These are phyloP conservation scores for Iberis pinnata DNA, from an alignment of 345 rosid species.

Conservation along the genomic window DNA sequence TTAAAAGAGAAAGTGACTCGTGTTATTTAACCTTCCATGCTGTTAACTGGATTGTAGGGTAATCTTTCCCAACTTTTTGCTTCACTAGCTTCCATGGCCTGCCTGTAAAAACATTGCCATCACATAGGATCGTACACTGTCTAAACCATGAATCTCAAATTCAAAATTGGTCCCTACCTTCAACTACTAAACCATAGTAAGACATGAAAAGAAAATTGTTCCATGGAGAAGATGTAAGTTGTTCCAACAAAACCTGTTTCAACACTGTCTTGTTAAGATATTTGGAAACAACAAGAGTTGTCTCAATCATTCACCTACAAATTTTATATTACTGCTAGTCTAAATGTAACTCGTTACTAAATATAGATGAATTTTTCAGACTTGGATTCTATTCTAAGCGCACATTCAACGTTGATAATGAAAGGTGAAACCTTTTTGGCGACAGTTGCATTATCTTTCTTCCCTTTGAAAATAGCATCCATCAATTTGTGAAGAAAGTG, in stretches of 20 bases:
- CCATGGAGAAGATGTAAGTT: constrained; percentile 78
- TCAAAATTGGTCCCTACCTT: constrained; percentile 38
- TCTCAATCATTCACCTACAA: too few relatives aligned
- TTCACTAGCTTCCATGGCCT: constrained; percentile 66
- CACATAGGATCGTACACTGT: neutral
- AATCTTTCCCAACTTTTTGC: constrained; percentile 58
- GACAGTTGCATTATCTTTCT: constrained; percentile 60
- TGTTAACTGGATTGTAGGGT: constrained; percentile 59
- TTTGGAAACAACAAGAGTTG: too few relatives aligned
- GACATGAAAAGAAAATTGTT: constrained; percentile 79
- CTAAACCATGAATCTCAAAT: neutral
- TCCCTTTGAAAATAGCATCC: constrained; percentile 69
- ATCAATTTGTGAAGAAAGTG: constrained; percentile 80
- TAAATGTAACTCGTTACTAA: too few relatives aligned
- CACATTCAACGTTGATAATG: neutral
- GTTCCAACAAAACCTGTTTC: constrained; percentile 75
- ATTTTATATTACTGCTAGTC: too few relatives aligned
- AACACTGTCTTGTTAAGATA: neutral
- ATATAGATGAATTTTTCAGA: too few relatives aligned
- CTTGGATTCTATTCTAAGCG: too few relatives aligned
- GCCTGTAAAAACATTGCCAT: constrained; percentile 50
- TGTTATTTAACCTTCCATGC: constrained; percentile 88
- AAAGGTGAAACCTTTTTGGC: constrained; percentile 59
- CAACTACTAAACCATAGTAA: constrained; percentile 82
- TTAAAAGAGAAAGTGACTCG: neutral